Conservation (phyloP, 495 filamentous ascomycete genomes). For the Opeltia flavorubescens region DNA sequence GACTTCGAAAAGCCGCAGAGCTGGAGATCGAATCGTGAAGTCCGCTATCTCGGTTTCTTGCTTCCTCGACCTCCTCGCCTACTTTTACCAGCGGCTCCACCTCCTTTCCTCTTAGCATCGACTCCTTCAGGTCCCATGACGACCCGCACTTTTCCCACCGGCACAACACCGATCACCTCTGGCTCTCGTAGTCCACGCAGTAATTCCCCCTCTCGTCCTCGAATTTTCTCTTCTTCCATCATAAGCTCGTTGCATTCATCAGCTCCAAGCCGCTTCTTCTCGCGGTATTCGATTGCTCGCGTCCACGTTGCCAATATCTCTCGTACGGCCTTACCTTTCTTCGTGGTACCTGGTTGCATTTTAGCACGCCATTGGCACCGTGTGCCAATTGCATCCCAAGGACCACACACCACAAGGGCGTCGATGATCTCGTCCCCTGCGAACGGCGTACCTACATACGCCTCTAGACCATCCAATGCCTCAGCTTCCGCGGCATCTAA, state of each 20-base stretch:
- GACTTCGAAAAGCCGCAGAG: constrained; percentile 75
- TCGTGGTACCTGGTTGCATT: constrained; percentile 74
- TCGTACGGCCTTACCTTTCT: constrained; percentile 90
- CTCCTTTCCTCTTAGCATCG: constrained; percentile 33
- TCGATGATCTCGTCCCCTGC: constrained; percentile 80
- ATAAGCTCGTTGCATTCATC: constrained; percentile 35
- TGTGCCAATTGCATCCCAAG: constrained; percentile 60
- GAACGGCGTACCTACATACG: constrained; percentile 61
- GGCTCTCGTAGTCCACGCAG: constrained; percentile 66
- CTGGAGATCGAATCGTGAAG: constrained; percentile 25
- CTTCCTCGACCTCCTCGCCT: constrained; percentile 33
- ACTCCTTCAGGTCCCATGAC: constrained; percentile 41
- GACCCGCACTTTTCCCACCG: constrained; percentile 75
- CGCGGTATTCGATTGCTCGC: constrained; percentile 31
- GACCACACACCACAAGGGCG: constrained; percentile 79
- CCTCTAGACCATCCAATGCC: constrained; percentile 48
- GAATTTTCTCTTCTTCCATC: constrained; percentile 61
- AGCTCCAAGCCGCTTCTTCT: constrained; percentile 21
- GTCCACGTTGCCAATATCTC: constrained; percentile 72
- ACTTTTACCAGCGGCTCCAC: constrained; percentile 26
- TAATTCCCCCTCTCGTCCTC: constrained; percentile 68
- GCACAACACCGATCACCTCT: constrained; percentile 68
- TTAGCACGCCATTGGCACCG: constrained; percentile 83
- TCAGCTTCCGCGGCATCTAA: constrained; percentile 41
- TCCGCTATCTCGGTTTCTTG: constrained; percentile 22